These are phyloP conservation scores for Cercophora sp. DNA, from an alignment of 495 filamentous ascomycete genomes.

Conservation along the genomic window DNA sequence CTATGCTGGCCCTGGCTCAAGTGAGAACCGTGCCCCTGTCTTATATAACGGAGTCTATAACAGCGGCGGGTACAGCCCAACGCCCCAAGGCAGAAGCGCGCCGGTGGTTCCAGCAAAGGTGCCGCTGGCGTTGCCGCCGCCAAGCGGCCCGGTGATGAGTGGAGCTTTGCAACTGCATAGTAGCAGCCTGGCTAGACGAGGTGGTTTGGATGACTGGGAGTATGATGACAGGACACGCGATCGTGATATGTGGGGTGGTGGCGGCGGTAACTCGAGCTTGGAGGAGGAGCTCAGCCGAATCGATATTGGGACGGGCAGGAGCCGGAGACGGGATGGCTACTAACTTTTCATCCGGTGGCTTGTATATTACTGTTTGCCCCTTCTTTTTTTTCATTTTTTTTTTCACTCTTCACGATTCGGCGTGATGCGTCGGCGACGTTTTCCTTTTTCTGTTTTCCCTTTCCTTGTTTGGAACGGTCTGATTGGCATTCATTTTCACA, in stretches of 20 bases:
- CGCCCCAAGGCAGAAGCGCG: neutral
- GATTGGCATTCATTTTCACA: too few species aligned
- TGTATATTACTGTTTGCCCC: too few species aligned
- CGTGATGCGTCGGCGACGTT: too few species aligned
- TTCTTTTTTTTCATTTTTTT: too few species aligned
- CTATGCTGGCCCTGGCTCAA: slow-evolving; percentile 16
- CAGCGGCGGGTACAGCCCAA: slow-evolving; percentile 5
- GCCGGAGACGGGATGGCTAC: slow-evolving; percentile 15
- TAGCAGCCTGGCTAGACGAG: slow-evolving; percentile 23
- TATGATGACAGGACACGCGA: slow-evolving; percentile 5
- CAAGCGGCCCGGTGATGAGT: slow-evolving; percentile 33
- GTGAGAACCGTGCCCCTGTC: slow-evolving; percentile 37
- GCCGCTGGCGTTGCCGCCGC: slow-evolving; percentile 45
- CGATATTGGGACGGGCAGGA: slow-evolving; percentile 66
- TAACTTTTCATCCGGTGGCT: too few species aligned
- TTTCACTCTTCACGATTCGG: too few species aligned
- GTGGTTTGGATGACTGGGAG: slow-evolving; percentile 14
- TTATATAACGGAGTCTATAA: neutral
- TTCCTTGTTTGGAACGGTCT: too few species aligned
- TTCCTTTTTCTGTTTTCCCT: too few species aligned
- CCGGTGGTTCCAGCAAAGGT: slow-evolving; percentile 70
- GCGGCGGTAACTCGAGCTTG: slow-evolving; percentile 51
- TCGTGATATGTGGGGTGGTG: slow-evolving; percentile 25
- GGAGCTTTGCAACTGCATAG: slow-evolving; percentile 38
- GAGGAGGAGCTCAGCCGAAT: slow-evolving; percentile 79